phyloP scores from a whole-genome alignment of 805 yeast genomes.

The Ogataea parapolymorpha region DNA sequence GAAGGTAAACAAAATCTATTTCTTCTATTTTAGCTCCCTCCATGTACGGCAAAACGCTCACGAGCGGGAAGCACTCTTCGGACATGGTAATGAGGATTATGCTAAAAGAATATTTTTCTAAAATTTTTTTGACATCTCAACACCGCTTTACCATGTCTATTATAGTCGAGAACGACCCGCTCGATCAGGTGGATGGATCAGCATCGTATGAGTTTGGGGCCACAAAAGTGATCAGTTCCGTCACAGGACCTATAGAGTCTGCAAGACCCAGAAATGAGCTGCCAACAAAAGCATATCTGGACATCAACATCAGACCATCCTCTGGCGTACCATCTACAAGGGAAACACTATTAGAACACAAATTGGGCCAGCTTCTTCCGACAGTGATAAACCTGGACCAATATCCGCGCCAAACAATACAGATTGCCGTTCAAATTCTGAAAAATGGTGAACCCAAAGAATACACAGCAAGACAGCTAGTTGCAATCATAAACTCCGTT shows the following conservation, averaged over 20 bases:
- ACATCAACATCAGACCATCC: conserved; percentile 74
- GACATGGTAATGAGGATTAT: conserved; percentile 2
- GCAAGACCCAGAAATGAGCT: conserved; percentile 77
- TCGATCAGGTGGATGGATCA: conserved; percentile 78
- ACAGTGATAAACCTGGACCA: conserved; percentile 56
- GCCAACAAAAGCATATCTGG: conserved; percentile 75
- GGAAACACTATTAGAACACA: conserved; percentile 74
- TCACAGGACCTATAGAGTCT: conserved; percentile 84
- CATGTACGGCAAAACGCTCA: conserved; percentile 25
- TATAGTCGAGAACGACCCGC: conserved; percentile 19
- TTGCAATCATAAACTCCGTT: conserved; percentile 69
- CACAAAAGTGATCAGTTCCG: conserved; percentile 66
- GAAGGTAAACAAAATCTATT: conserved; percentile 22
- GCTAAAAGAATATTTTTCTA: conserved; percentile 2
- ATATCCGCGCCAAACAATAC: conserved; percentile 78
- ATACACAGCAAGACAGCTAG: conserved; percentile 47
- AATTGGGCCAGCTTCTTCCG: conserved; percentile 57
- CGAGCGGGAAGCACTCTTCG: conserved; percentile 18
- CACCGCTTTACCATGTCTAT: conserved; percentile 13
- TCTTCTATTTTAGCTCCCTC: conserved; percentile 25
- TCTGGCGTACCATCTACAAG: conserved; percentile 69
- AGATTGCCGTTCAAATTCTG: conserved; percentile 62
- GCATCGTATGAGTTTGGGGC: conserved; percentile 50
- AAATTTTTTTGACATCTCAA: conserved; percentile 7
- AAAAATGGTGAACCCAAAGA: conserved; percentile 47